phyloP scores from a whole-genome alignment of 2,329 filamentous ascomycete genomes.

The Penicillium frequentans region DNA sequence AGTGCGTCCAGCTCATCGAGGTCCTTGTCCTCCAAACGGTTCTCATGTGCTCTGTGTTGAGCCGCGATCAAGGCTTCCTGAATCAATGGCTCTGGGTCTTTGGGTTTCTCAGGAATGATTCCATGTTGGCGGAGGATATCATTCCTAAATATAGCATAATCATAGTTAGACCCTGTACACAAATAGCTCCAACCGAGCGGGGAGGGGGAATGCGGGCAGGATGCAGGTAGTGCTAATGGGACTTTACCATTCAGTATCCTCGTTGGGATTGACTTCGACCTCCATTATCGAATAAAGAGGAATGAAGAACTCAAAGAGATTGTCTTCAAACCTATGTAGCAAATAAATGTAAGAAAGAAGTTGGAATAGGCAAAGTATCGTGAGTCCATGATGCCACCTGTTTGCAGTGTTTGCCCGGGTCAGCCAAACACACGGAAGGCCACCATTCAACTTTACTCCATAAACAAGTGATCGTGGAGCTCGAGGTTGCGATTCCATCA shows the following conservation, averaged over 20 bases:
- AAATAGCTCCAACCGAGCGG: slow-evolving; percentile 13
- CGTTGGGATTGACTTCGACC: slow-evolving; percentile 92
- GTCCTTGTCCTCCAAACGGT: slow-evolving; percentile 89
- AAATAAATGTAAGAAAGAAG: neutral
- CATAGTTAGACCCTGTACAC: slow-evolving; percentile 11
- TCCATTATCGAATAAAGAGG: slow-evolving; percentile 46
- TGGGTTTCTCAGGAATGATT: slow-evolving; percentile 95
- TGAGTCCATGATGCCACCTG: slow-evolving; percentile 33
- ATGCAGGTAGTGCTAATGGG: neutral
- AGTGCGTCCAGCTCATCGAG: slow-evolving; percentile 90
- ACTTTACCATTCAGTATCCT: slow-evolving; percentile 90
- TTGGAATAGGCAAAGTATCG: slow-evolving; percentile 3
- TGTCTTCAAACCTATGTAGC: neutral
- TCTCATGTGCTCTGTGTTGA: slow-evolving; percentile 80
- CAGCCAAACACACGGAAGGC: slow-evolving; percentile 39
- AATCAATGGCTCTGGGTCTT: slow-evolving; percentile 92
- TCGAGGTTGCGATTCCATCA: slow-evolving; percentile 21
- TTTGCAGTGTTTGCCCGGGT: slow-evolving; percentile 40
- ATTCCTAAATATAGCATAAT: slow-evolving; percentile 64
- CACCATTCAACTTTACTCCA: slow-evolving; percentile 36
- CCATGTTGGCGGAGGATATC: slow-evolving; percentile 97
- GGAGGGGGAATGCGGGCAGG: slow-evolving; percentile 11
- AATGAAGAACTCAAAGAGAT: neutral
- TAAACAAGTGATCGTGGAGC: slow-evolving; percentile 23
- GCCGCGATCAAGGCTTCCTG: slow-evolving; percentile 90